These are phyloP conservation scores for Leccinum longicurvipes DNA, from an alignment of 768 basidiomycete species.

Conservation along the genomic window DNA sequence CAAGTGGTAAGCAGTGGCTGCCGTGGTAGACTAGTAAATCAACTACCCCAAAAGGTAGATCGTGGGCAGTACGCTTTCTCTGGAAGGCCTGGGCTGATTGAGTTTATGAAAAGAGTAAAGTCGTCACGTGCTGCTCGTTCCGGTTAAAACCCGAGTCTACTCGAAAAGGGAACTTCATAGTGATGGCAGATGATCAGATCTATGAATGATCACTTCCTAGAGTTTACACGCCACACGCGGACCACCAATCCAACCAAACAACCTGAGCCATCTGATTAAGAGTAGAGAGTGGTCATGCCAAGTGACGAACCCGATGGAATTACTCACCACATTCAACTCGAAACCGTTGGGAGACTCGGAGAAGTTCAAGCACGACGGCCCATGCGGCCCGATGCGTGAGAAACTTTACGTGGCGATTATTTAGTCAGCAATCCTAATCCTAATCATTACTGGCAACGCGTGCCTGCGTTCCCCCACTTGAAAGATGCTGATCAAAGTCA, in stretches of 20 bases:
- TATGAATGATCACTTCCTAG: not conserved
- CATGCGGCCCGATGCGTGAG: not conserved
- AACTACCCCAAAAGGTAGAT: not conserved
- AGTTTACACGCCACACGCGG: not conserved
- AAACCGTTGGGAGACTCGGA: too few relatives aligned
- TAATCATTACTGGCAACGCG: not conserved
- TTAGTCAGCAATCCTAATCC: slow-evolving; percentile 10
- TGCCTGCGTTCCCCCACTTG: slow-evolving; percentile 2
- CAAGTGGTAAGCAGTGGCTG: too few relatives aligned
- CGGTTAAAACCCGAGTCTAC: not conserved
- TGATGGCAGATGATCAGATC: not conserved
- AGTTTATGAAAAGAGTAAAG: too few relatives aligned
- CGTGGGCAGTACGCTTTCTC: too few relatives aligned
- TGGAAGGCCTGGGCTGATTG: too few relatives aligned
- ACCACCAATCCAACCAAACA: not conserved
- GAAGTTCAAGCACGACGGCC: too few relatives aligned
- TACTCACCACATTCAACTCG: too few relatives aligned
- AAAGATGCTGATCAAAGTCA: slow-evolving; percentile 27
- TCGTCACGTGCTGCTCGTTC: too few relatives aligned
- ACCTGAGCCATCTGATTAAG: not conserved
- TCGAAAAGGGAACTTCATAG: not conserved
- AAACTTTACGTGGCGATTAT: not conserved
- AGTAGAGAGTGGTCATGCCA: not conserved
- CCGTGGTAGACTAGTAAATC: not conserved
- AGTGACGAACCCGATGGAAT: too few relatives aligned